phyloP scores from a whole-genome alignment of 2,329 filamentous ascomycete species.

The Aspergillus felis region DNA sequence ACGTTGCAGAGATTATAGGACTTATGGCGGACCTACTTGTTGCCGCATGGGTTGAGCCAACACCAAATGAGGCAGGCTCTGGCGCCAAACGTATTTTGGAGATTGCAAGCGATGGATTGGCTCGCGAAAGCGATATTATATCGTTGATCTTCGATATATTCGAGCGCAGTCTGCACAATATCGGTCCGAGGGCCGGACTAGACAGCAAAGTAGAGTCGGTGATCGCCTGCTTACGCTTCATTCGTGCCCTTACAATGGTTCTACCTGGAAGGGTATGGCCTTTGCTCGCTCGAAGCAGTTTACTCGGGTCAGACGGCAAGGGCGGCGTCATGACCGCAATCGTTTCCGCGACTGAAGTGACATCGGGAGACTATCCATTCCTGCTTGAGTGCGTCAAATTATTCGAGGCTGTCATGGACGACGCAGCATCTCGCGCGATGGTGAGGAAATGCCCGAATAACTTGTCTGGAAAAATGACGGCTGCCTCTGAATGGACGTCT shows the following conservation, averaged over 20 bases:
- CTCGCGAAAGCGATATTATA: conserved; percentile 63
- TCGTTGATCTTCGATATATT: conserved; percentile 80
- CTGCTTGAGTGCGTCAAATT: conserved; percentile 69
- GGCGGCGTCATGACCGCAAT: conserved; percentile 74
- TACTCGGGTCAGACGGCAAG: conserved; percentile 73
- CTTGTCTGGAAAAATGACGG: conserved; percentile 26
- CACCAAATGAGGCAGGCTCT: conserved; percentile 32
- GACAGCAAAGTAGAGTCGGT: conserved; percentile 64
- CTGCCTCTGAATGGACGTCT: conserved; percentile 52
- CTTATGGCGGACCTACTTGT: conserved; percentile 69
- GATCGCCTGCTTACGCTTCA: conserved; percentile 74
- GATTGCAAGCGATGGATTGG: conserved; percentile 48
- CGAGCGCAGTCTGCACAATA: conserved; percentile 58
- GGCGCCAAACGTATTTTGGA: conserved; percentile 45
- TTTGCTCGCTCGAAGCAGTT: conserved; percentile 73
- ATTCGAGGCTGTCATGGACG: conserved; percentile 71
- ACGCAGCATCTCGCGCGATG: conserved; percentile 59
- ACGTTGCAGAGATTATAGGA: conserved; percentile 68
- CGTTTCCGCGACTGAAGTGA: conserved; percentile 76
- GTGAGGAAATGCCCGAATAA: conserved; percentile 36
- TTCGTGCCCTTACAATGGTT: conserved; percentile 66
- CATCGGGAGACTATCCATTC: conserved; percentile 71
- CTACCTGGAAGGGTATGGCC: conserved; percentile 86
- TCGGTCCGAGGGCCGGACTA: conserved; percentile 56
- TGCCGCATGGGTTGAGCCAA: conserved; percentile 28